Evolutionary conservation across 73 alveolate genomes (phyloP).

Genomic region (Strombidium stylifer): DNA sequence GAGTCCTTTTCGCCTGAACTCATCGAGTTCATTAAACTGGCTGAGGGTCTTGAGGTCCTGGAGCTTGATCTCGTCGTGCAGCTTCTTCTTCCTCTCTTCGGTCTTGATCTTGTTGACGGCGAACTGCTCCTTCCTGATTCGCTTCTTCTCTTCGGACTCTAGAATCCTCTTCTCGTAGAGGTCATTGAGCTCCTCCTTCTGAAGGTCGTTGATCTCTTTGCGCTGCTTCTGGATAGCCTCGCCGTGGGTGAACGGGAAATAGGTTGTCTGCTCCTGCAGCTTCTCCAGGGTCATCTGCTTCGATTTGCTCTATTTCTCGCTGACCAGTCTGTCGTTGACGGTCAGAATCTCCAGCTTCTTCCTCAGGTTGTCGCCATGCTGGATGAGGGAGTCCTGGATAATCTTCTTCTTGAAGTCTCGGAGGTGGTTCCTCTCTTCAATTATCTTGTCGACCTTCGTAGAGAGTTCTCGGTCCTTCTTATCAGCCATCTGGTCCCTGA

Average conservation of each 20-base stretch:
- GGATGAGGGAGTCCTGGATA: neutral
- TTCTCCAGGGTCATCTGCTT: neutral
- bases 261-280: conserved; percentile 9
- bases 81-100: too few species aligned
- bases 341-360: conserved; percentile 8
- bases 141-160: too few species aligned
- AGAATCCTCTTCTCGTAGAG: neutral
- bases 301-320: neutral
- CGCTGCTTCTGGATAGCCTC: conserved; percentile 42
- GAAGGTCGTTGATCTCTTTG: conserved; percentile 3
- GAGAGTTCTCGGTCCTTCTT: neutral
- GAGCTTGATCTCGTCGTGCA: too few species aligned
- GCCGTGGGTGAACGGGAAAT: conserved; percentile 54
- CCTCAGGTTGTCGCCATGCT: conserved; percentile 11
- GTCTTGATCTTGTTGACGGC: too few species aligned
- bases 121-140: too few species aligned
- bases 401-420: neutral
- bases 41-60: too few species aligned
- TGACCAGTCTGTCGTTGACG: conserved; percentile 17
- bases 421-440: neutral
- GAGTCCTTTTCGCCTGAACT: too few species aligned
- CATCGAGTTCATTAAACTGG: too few species aligned
- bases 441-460: neutral
- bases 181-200: conserved; percentile 20
- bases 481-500: neutral